A percentile compares a stretch with the other conserved stretches of the same genome.
Conservation (phyloP, 2,329 filamentous ascomycete species). For the Trichoderma sp. region DNA sequence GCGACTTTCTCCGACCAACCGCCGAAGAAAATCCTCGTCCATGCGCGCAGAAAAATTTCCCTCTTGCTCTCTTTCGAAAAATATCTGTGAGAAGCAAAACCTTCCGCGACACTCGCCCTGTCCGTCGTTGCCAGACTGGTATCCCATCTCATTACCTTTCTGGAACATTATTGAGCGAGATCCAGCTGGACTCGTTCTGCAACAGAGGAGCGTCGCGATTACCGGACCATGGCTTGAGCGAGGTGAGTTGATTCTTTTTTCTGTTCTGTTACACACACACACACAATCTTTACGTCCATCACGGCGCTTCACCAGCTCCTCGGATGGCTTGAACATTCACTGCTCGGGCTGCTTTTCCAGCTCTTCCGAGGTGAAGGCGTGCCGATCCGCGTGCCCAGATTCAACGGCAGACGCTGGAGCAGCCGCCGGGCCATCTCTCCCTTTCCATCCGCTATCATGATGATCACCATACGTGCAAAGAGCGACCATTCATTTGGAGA, state of each 20-base stretch:
- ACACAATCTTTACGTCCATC: neutral
- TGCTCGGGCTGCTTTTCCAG: neutral
- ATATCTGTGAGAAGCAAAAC: neutral
- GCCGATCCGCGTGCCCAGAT: neutral
- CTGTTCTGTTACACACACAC: no score
- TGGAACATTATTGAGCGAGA: conserved; percentile 19
- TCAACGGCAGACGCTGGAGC: neutral
- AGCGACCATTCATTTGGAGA: conserved; percentile 58
- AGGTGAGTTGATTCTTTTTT: conserved; percentile 34
- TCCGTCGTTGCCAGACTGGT: conserved; percentile 16
- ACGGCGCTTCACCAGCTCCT: conserved; percentile 4
- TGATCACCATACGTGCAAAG: conserved; percentile 65
- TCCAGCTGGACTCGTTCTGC: conserved; percentile 16
- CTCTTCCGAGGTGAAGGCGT: neutral
- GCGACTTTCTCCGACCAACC: conserved; percentile 22
- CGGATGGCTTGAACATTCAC: neutral
- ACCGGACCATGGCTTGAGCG: conserved; percentile 38
- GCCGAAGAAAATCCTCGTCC: conserved; percentile 11
- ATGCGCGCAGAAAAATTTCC: conserved; percentile 19
- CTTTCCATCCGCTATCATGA: conserved; percentile 49
- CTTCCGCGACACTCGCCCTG: neutral
- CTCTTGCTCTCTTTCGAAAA: conserved; percentile 8
- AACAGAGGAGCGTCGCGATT: conserved; percentile 29
- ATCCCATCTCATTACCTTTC: conserved; percentile 17
- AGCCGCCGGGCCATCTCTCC: neutral